Evolutionary conservation across 768 basidiomycete species (phyloP).

Genomic region (Serendipita vermifera): DNA sequence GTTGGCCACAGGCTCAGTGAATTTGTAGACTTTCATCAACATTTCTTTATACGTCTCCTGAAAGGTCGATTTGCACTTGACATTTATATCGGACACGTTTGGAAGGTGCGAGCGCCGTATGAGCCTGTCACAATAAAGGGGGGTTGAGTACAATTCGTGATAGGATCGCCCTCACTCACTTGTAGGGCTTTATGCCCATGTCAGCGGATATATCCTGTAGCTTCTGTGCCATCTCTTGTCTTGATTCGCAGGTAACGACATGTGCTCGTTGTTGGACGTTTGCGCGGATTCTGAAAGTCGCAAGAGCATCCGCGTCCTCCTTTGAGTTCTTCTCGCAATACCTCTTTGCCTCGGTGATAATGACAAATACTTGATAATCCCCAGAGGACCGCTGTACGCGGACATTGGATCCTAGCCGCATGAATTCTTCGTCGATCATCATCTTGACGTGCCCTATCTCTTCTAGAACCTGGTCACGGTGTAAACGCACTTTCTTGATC

Average conservation of each 20-base stretch:
- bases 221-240: not conserved
- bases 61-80: not conserved
- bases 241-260: not conserved
- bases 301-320: not conserved
- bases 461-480: too few relatives aligned
- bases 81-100: not conserved
- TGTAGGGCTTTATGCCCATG: not conserved
- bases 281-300: not conserved
- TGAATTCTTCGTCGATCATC: too few relatives aligned
- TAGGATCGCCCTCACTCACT: too few relatives aligned
- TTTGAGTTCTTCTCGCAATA: not conserved
- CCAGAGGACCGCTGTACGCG: too few relatives aligned
- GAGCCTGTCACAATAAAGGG: not conserved
- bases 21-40: not conserved
- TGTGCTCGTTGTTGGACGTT: not conserved
- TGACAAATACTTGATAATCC: not conserved
- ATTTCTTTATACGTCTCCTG: not conserved
- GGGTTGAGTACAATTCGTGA: not conserved
- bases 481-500: too few relatives aligned
- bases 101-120: not conserved
- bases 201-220: not conserved
- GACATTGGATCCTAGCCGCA: too few relatives aligned
- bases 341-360: not conserved
- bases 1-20: not conserved
- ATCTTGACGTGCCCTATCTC: too few relatives aligned